phyloP scores from a whole-genome alignment of 129 eudicot genomes.

The Lonicera japonica region DNA sequence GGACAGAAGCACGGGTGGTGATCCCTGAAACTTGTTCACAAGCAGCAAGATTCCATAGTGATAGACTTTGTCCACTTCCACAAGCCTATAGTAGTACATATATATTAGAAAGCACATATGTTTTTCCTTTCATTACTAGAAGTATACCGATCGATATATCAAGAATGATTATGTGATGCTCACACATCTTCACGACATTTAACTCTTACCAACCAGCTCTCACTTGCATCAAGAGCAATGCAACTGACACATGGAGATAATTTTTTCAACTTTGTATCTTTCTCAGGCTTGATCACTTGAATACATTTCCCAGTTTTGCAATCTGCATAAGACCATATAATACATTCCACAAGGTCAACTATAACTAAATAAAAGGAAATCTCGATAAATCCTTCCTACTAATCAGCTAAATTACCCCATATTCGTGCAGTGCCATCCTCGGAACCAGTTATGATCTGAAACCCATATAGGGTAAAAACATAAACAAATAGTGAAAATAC shows the following conservation, averaged over 20 bases:
- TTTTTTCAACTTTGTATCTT: conserved; percentile 37
- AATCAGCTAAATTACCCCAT: conserved; percentile 82
- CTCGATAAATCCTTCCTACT: neutral
- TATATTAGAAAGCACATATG: neutral
- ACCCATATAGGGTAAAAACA: conserved; percentile 18
- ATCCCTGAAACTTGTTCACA: conserved; percentile 62
- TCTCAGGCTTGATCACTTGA: conserved; percentile 46
- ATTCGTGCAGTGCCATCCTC: conserved; percentile 94
- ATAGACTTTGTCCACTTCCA: conserved; percentile 70
- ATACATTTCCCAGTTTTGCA: conserved; percentile 83
- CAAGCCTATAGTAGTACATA: conserved; percentile 45
- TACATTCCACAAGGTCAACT: conserved; percentile 7
- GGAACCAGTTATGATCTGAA: conserved; percentile 88
- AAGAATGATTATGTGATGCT: too few relatives aligned
- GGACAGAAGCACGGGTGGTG: conserved; percentile 45
- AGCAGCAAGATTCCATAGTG: conserved; percentile 90
- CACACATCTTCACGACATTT: too few relatives aligned
- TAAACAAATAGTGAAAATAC: neutral
- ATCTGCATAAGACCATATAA: conserved; percentile 42
- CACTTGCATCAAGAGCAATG: conserved; percentile 92
- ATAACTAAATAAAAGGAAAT: conserved; percentile 1
- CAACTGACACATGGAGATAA: conserved; percentile 57
- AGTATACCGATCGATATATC: too few relatives aligned
- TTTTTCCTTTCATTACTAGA: too few relatives aligned
- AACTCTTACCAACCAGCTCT: conserved; percentile 94